Evolutionary conservation across 306 rosid genomes (phyloP), one percentile per base, ranked within the genome.

Genomic region (Vigna angularis): DNA sequence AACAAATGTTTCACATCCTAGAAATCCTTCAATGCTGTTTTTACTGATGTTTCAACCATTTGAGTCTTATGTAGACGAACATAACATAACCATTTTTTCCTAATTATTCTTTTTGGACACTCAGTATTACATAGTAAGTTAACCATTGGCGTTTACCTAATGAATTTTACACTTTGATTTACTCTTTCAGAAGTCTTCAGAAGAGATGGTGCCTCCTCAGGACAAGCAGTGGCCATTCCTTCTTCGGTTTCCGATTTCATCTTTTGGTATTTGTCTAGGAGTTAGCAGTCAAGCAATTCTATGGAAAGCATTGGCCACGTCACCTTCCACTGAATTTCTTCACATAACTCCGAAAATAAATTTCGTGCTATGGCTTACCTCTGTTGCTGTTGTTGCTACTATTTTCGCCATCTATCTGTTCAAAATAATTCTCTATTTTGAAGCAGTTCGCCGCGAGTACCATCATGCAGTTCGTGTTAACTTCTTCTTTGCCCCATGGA

Each of bases 401-500:
- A 75, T 87, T 47, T 73, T 71, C 82, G 67, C 76, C 67, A 80
- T 70, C 65, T 93, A 93, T 75, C 88, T 90, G 66, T 73, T 89
- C 7, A 90, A 93, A 81, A 48, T 85, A 47, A 49, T 84, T 70
- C 57, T 93, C 59, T 90, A 90, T 85, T 93, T 89, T 20, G 97
- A 93, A 87, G 97, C 97, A 45, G 97, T 93, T 85, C 90, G 92
- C 4, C 91, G 96, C 0, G 96, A 93, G 82, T 93, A 83, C 81
- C 81, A 82, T 76, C 96, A 93, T 70, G 92, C 93, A 0, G 85
- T 93, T 76, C 93, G 93, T 34, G 80, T 89, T 42, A 93, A 90
- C 88, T 93, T 89, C 86, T 90, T 93, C 85, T 93, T 93, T 56
- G 89, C 96, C 47, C 97, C 97, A 3, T 90, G 92, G 91, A 79